Base-by-base conservation (phyloP, 2,329 filamentous ascomycete genomes). In the Colletotrichum tanaceti region DNA sequence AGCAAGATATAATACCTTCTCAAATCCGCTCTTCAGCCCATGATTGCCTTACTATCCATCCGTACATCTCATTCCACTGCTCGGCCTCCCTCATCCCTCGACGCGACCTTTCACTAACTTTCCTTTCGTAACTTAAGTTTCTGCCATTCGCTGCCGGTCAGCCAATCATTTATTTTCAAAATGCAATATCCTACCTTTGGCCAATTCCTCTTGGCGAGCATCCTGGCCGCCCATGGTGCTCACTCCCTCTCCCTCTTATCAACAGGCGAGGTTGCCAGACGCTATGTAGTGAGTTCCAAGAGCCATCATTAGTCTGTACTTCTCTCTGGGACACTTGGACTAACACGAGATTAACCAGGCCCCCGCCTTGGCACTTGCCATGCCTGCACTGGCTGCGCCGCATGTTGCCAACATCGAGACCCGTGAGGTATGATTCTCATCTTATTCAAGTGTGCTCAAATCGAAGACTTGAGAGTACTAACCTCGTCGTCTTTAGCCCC, bases 1-100 rank as follows among this genome's bases (percentile, higher is more conserved):
- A 68, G 65, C 65, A 65, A 55, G 60, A 68, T 71, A 71, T 71
- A 71, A 71, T 58, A 67, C 49, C 50, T 59, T 63, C 70, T 71
- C 70, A 71, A 71, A 71, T 47, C 65, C 68, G 38, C 70, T 68
- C 70, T 68, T 60, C 68, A 63, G 43, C 39, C 43, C 52, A 63
- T 49, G 22, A 46, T 50, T 44, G 47, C 50, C 49, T 28, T 20
- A 61, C 28, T 52, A 47, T 59, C 55, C 65, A n/a, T 59, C 55
- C 65, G 20, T n/a, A 50, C 64, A 41, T 60, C 64, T 65, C 68
- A 61, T 68, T 71, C 68, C 49, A 71, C 49, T 49, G 49, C 57
- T 71, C 43, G 62, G 28, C 28, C 28, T 55, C 58, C 62, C 58
- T 58, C 16, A 60, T 70, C 67, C 58, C 67, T 67, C 50, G 63